These are phyloP conservation scores for Pouteria glomerata DNA, from an alignment of 148 eudicot genomes.

Conservation along the genomic window DNA sequence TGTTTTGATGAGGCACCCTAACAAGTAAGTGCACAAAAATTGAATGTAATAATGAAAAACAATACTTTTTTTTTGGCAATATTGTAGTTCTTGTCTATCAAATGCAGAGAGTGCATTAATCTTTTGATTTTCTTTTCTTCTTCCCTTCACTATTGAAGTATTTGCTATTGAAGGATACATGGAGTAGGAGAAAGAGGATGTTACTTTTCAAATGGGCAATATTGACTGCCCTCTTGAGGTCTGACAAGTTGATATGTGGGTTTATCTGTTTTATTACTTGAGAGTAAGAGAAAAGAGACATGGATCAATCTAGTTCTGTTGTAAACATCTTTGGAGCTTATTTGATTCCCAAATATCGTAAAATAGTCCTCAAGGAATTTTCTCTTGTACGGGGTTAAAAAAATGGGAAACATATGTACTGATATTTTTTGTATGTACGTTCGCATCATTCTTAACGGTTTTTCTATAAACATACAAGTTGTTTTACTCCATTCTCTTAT, in stretches of 20 bases:
- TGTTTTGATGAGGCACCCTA: slow-evolving; percentile 38
- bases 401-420: not conserved
- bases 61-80: too few relatives aligned
- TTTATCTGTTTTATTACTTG: not conserved
- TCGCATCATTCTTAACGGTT: too few relatives aligned
- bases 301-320: not conserved
- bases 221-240: not conserved
- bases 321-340: not conserved
- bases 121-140: not conserved
- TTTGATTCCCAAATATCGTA: not conserved
- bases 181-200: not conserved
- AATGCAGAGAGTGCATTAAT: not conserved
- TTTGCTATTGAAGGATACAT: not conserved
- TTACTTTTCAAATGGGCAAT: not conserved
- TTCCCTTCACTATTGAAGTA: not conserved
- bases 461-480: too few relatives aligned
- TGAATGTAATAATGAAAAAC: not conserved
- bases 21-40: slow-evolving; percentile 35
- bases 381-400: not conserved
- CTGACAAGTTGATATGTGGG: not conserved
- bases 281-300: not conserved
- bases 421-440: too few relatives aligned
- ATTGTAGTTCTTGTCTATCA: not conserved
- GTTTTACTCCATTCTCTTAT: too few relatives aligned
- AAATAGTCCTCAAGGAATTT: not conserved